Evolutionary conservation across 805 yeast genomes (phyloP), one percentile per base, ranked within the genome.

Genomic region (Candida tallmaniae): DNA sequence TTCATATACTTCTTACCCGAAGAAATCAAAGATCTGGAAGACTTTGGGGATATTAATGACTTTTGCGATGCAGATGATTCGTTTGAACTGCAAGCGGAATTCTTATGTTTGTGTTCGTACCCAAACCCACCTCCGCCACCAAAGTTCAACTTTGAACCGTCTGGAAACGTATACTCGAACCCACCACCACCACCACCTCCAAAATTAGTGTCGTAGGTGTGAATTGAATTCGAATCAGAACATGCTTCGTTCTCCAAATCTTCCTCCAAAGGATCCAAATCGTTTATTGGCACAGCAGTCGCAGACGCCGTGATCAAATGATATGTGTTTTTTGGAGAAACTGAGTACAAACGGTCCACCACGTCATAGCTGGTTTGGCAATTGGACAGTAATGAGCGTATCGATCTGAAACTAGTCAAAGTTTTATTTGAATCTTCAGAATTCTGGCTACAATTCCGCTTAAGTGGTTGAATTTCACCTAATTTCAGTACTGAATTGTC

Each of bases 281-380:
- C 44, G 25, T 40, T 37, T 11, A 31, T 25, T 4, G 39, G 28
- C 36, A 43, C 32, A n/a, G 57, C 58, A 22, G 44, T 41, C 4
- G 57, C 56, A 9, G 51, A 47, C 11, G 52, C 58, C 14, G 47
- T 46, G 30, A 58, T 50, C 27, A 60, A 45, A 42, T 65, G 62
- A 34, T 50, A 54, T 0, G 71, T 64, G 38, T 65, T 62, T 31
- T 51, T 61, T 0, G 71, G 71, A 3, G 68, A 62, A 5, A 65
- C 62, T 1, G 70, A 58, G 39, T 62, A 65, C 19, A 62, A 42
- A 34, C 54, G 56, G 31, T 65, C 69, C n/a, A 59, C 55, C 32
- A 60, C 36, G 13, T 48, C 45, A 27, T 46, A 47, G 33, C 54
- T 48, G 6, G 59, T 48, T 29, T 47, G 23, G 9, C 23, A n/a